These are phyloP conservation scores for Colletotrichum horii DNA, from an alignment of 2,329 filamentous ascomycete species.

Conservation along the genomic window DNA sequence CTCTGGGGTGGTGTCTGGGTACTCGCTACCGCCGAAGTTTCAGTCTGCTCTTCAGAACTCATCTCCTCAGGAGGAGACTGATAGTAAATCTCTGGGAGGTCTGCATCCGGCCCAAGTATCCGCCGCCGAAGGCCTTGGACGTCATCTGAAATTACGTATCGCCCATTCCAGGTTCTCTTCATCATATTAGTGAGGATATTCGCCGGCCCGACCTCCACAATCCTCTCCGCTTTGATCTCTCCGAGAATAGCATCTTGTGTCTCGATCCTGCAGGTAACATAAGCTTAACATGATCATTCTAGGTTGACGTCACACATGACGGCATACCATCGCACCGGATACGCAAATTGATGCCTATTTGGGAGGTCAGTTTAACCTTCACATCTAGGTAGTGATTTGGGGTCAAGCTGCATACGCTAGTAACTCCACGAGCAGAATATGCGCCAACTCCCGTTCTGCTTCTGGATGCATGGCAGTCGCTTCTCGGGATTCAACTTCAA, in stretches of 20 bases:
- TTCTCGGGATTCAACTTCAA: neutral
- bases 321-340: conserved; percentile 82
- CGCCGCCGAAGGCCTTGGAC: conserved; percentile 94
- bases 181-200: conserved; percentile 98
- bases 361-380: neutral
- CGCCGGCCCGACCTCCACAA: conserved; percentile 95
- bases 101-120: conserved; percentile 98
- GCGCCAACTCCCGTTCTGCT: conserved; percentile 97
- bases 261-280: conserved; percentile 70
- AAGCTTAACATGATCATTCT: neutral
- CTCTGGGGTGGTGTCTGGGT: neutral
- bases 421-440: conserved; percentile 97
- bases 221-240: conserved; percentile 92
- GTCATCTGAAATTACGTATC: conserved; percentile 97
- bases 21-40: neutral
- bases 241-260: conserved; percentile 99
- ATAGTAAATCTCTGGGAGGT: conserved; percentile 99
- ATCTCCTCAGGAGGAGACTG: conserved; percentile 84
- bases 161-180: conserved; percentile 89
- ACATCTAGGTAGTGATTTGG: neutral
- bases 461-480: conserved; percentile 82
- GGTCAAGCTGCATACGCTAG: conserved; percentile 66
- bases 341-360: conserved; percentile 81
- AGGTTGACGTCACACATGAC: neutral
- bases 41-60: neutral